Percentiles rank a stretch among this genome's conserved stretches.
These are phyloP conservation scores for Wickerhamiella bombiphila DNA, from an alignment of 805 yeast genomes.

Conservation along the genomic window DNA sequence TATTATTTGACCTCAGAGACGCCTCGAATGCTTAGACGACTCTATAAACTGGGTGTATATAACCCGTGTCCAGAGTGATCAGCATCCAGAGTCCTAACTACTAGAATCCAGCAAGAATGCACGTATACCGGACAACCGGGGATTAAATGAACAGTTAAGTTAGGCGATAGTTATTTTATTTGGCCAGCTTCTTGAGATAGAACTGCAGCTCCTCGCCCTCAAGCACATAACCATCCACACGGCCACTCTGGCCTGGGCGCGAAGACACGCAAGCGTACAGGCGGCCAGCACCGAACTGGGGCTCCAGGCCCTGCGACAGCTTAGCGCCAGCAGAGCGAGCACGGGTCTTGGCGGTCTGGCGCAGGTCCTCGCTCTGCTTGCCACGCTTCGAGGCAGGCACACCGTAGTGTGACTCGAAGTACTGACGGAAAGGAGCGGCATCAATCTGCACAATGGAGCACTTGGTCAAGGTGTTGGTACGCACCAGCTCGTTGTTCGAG, in stretches of 20 bases:
- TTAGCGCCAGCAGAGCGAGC: conserved; percentile 74
- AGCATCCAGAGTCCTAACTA: no score
- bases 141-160: no score
- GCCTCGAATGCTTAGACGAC: no score
- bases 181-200: conserved; percentile 99
- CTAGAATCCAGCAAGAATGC: no score
- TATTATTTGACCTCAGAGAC: no score
- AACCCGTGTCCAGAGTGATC: no score
- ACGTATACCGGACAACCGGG: no score
- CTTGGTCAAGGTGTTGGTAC: conserved; percentile 99
- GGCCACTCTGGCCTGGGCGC: conserved; percentile 99
- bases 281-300: conserved; percentile 98
- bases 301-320: conserved; percentile 79
- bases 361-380: conserved; percentile 71
- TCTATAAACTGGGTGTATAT: no score
- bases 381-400: conserved; percentile 34
- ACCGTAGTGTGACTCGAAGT: conserved; percentile 99
- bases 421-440: conserved; percentile 99
- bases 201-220: conserved; percentile 99
- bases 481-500: conserved; percentile 97
- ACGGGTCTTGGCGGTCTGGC: conserved; percentile 46
- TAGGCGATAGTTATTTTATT: conserved; percentile 87
- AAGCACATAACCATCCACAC: conserved; percentile 99
- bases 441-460: conserved; percentile 98
- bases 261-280: conserved; percentile 97